Percentiles rank a stretch among this genome's conserved stretches.
Conservation (phyloP, 2,329 filamentous ascomycete species). For the Dothistroma pini region DNA sequence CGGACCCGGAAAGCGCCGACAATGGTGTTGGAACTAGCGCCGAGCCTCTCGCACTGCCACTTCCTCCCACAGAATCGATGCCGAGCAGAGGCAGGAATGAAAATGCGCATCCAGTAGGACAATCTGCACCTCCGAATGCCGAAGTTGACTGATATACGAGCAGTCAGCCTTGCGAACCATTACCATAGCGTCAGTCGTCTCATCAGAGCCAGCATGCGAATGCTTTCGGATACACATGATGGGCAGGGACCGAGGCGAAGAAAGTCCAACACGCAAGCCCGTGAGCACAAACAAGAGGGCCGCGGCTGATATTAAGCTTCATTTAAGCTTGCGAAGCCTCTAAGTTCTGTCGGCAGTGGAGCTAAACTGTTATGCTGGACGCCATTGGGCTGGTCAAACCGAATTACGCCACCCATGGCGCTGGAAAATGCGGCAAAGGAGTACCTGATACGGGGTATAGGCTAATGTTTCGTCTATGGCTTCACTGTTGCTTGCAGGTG, state of each 20-base stretch:
- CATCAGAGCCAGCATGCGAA: neutral
- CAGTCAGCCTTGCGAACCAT: no score
- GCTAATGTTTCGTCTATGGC: neutral
- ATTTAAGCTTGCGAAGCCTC: neutral
- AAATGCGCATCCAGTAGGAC: neutral
- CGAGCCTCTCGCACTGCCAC: neutral
- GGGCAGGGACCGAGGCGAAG: neutral
- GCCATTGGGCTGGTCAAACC: neutral
- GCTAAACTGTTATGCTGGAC: neutral
- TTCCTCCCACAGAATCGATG: no score
- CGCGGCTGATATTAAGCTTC: neutral
- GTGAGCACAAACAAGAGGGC: neutral
- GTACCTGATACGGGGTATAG: neutral
- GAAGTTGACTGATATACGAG: no score
- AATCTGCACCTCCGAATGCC: neutral
- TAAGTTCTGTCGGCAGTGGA: neutral
- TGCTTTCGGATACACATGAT: neutral
- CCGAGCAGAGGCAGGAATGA: neutral
- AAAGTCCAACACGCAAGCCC: neutral
- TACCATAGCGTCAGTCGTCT: neutral
- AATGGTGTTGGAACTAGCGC: neutral
- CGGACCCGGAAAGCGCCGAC: neutral
- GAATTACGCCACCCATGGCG: neutral
- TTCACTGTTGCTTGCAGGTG: neutral
- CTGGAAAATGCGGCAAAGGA: neutral